A percentile compares a stretch with the other conserved stretches of the same genome.
Evolutionary conservation across 1,284 basidiomycete genomes (phyloP).

Genomic region (Ceratobasidium sp.): DNA sequence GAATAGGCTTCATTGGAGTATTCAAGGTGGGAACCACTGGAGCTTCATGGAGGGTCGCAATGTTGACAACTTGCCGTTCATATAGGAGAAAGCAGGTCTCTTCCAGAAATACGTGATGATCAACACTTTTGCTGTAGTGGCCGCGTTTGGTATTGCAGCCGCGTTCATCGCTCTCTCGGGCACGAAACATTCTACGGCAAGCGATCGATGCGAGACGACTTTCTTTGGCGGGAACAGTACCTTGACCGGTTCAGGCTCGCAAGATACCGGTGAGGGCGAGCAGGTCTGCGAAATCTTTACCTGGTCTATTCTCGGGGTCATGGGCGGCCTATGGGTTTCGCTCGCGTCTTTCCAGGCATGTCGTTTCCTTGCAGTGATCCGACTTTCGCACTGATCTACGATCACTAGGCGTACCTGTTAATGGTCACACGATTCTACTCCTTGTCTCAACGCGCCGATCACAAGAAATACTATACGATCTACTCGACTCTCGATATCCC

Average conservation of each 20-base stretch:
- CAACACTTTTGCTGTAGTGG: constrained; percentile 67
- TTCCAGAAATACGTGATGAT: constrained; percentile 81
- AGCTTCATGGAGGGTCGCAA: too few species aligned
- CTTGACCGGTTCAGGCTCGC: constrained; percentile 50
- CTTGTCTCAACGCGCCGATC: constrained; percentile 77
- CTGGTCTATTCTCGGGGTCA: constrained; percentile 91
- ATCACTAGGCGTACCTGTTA: constrained; percentile 70
- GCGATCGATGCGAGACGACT: constrained; percentile 69
- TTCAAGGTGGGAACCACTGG: constrained; percentile 74
- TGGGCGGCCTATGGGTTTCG: constrained; percentile 85
- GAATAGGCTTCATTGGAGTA: constrained; percentile 85
- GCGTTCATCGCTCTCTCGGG: constrained; percentile 85
- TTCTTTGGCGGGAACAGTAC: constrained; percentile 61
- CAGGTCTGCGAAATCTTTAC: constrained; percentile 86
- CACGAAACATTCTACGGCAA: constrained; percentile 73
- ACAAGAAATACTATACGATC: constrained; percentile 81
- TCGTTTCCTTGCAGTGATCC: constrained; percentile 21
- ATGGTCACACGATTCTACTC: constrained; percentile 79
- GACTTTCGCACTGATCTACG: background rate
- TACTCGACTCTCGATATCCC: constrained; percentile 67
- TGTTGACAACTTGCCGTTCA: background rate
- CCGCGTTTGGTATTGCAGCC: constrained; percentile 78
- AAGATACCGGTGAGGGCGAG: constrained; percentile 62
- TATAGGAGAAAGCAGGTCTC: constrained; percentile 78
- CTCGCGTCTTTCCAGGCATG: constrained; percentile 78